These are phyloP conservation scores for Scenedesmus sp. DNA, from an alignment of 163 green algal genomes.

Conservation along the genomic window DNA sequence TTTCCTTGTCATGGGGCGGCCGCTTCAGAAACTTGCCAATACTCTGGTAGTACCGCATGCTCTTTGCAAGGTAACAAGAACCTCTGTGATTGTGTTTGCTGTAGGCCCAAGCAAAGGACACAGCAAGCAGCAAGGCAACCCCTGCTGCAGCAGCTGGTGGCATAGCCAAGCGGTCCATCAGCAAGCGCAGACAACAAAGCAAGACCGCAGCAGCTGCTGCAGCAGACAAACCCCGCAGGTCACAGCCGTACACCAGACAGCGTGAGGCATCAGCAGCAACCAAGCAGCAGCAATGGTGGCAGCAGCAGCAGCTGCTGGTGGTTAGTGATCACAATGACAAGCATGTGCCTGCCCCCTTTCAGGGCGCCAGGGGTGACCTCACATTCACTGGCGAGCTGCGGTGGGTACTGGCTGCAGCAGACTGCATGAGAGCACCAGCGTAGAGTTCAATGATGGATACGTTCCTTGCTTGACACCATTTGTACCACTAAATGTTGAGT, in stretches of 20 bases:
- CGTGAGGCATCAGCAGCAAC: not conserved
- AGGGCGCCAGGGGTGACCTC: not conserved
- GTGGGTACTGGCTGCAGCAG: not conserved
- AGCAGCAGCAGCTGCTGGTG: not conserved
- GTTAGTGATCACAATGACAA: not conserved
- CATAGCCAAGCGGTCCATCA: not conserved
- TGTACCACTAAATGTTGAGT: too few relatives aligned
- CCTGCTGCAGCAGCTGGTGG: not conserved
- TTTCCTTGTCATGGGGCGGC: too few relatives aligned
- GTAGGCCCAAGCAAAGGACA: not conserved
- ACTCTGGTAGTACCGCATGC: not conserved
- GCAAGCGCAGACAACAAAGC: not conserved
- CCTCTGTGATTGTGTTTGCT: not conserved
- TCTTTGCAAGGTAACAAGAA: too few relatives aligned
- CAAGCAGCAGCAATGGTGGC: not conserved
- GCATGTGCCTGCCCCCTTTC: not conserved
- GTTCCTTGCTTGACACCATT: too few relatives aligned
- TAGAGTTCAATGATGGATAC: not conserved
- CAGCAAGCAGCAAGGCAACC: not conserved
- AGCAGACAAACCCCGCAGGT: not conserved
- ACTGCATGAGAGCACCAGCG: not conserved
- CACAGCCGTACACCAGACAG: not conserved
- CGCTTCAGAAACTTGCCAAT: too few relatives aligned
- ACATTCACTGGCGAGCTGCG: not conserved
- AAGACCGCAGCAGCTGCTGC: not conserved